These are phyloP conservation scores for Phaeosphaeria sp. DNA, from an alignment of 2,329 filamentous ascomycete genomes.

Conservation along the genomic window DNA sequence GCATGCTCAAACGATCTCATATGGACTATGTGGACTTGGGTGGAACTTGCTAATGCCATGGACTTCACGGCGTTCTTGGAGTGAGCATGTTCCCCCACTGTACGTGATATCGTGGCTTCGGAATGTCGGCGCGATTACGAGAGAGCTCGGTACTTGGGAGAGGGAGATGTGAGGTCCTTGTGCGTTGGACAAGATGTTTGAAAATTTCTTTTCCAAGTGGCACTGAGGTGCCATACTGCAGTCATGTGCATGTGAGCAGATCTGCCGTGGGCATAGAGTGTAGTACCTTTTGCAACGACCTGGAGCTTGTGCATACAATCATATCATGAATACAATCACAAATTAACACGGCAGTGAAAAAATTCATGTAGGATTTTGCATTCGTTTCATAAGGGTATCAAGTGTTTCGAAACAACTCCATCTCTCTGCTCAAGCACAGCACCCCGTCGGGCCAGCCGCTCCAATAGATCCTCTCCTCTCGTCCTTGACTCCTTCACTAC, in stretches of 20 bases:
- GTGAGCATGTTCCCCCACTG: background rate
- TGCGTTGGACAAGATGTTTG: background rate
- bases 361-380: no score
- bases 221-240: no score
- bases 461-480: slow-evolving; percentile 25
- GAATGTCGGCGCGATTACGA: background rate
- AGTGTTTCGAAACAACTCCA: background rate
- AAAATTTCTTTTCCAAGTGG: background rate
- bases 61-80: background rate
- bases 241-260: no score
- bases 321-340: no score
- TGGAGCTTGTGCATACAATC: no score
- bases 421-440: slow-evolving; percentile 27
- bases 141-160: background rate
- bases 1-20: background rate
- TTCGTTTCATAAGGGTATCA: background rate
- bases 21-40: background rate
- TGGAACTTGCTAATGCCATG: background rate
- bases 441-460: slow-evolving; percentile 38
- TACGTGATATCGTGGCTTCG: background rate
- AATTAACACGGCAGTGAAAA: no score
- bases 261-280: no score
- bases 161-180: background rate
- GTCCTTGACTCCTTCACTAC: slow-evolving; percentile 31
- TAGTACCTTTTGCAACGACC: no score